These are phyloP conservation scores for Blastomyces gilchristii DNA, from an alignment of 2,329 filamentous ascomycete genomes.

Conservation along the genomic window DNA sequence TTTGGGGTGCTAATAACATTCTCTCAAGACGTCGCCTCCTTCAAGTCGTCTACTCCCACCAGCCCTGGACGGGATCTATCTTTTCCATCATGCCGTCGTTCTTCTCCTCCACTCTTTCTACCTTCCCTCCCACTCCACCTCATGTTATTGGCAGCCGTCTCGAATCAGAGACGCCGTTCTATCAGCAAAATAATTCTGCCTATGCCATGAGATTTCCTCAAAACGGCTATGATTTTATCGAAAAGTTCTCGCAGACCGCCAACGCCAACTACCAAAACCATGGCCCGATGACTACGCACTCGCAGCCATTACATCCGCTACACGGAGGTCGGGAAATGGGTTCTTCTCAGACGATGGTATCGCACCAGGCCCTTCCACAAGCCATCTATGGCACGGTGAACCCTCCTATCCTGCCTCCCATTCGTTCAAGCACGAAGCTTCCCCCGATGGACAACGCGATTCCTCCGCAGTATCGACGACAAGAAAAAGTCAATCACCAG, in stretches of 20 bases:
- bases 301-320: constrained; percentile 23
- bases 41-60: constrained; percentile 27
- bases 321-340: constrained; percentile 28
- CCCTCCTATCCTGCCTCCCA: constrained; percentile 31
- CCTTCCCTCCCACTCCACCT: constrained; percentile 35
- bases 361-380: constrained; percentile 21
- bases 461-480: constrained; percentile 33
- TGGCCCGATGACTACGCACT: constrained; percentile 26
- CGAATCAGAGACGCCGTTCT: constrained; percentile 32
- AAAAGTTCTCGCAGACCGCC: constrained; percentile 31
- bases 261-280: constrained; percentile 27
- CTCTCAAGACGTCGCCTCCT: constrained; percentile 15
- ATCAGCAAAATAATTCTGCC: constrained; percentile 26
- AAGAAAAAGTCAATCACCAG: constrained; percentile 26
- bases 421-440: constrained; percentile 31
- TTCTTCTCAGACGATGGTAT: constrained; percentile 19
- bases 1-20: constrained; percentile 13
- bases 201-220: constrained; percentile 36
- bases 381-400: constrained; percentile 27
- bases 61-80: constrained; percentile 24
- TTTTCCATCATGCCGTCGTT: constrained; percentile 34
- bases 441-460: constrained; percentile 35
- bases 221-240: constrained; percentile 37
- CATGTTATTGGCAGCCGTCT: constrained; percentile 30
- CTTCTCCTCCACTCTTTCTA: constrained; percentile 31